phyloP scores from a whole-genome alignment of 345 rosid genomes.

The Populus euphratica region DNA sequence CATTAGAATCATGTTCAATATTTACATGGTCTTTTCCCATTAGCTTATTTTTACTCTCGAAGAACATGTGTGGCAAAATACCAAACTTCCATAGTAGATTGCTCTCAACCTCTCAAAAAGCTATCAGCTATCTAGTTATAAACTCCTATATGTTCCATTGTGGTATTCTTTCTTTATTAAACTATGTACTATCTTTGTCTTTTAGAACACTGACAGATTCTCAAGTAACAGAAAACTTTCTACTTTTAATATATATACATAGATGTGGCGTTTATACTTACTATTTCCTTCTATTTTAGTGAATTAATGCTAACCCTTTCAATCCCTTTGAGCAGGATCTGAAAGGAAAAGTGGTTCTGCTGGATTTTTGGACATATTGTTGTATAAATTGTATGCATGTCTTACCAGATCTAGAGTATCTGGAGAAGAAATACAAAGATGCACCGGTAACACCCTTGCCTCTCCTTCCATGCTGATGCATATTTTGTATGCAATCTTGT shows the following conservation, averaged over 20 bases:
- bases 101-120: too few species aligned
- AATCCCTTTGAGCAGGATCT: conserved; percentile 54
- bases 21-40: too few species aligned
- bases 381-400: conserved; percentile 96
- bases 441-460: conserved; percentile 55
- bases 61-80: too few species aligned
- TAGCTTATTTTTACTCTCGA: too few species aligned
- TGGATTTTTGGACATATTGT: conserved; percentile 98
- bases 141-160: background rate
- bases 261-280: background rate
- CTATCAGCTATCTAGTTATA: too few species aligned
- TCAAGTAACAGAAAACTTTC: background rate
- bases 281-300: too few species aligned
- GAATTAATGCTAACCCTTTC: conserved; percentile 5
- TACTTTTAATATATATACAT: background rate
- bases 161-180: too few species aligned
- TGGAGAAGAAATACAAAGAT: conserved; percentile 88
- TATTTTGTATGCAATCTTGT: background rate
- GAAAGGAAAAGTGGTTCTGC: conserved; percentile 85
- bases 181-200: background rate
- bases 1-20: too few species aligned
- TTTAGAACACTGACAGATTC: background rate
- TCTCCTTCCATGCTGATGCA: background rate
- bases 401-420: conserved; percentile 75
- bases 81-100: too few species aligned